phyloP scores from a whole-genome alignment of 192 early-diverging fungal genomes.

The Backusella sp. region DNA sequence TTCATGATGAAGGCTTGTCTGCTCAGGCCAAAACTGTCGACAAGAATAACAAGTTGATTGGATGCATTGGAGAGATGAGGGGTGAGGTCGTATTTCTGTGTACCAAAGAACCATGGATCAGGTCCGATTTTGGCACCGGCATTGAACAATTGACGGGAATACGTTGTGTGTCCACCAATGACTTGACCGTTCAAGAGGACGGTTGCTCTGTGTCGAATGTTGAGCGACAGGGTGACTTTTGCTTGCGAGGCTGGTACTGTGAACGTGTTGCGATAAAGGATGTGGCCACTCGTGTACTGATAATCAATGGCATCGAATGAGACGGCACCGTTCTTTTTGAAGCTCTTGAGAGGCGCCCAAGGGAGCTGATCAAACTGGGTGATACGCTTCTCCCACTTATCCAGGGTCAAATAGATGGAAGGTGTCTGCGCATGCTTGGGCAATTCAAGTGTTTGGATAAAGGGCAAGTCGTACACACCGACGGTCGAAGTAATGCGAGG shows the following conservation, averaged over 20 bases:
- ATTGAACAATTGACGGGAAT: slow-evolving; percentile 51
- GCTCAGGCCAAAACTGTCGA: slow-evolving; percentile 77
- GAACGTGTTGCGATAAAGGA: slow-evolving; percentile 59
- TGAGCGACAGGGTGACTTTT: slow-evolving; percentile 55
- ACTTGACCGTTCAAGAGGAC: slow-evolving; percentile 70
- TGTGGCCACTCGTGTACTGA: slow-evolving; percentile 61
- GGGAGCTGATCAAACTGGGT: slow-evolving; percentile 41
- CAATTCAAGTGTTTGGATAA: slow-evolving; percentile 14
- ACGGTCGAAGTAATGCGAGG: neutral
- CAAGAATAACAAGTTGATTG: slow-evolving; percentile 69
- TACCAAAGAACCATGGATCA: slow-evolving; percentile 60
- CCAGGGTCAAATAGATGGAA: slow-evolving; percentile 1
- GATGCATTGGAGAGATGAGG: slow-evolving; percentile 43
- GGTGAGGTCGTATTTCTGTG: slow-evolving; percentile 57
- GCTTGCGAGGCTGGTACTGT: slow-evolving; percentile 28
- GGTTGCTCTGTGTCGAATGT: slow-evolving; percentile 70
- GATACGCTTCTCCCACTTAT: slow-evolving; percentile 36
- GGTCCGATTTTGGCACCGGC: slow-evolving; percentile 73
- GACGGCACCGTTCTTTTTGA: slow-evolving; percentile 42
- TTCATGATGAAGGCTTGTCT: slow-evolving; percentile 69
- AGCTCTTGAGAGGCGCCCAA: slow-evolving; percentile 33
- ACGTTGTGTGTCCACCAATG: slow-evolving; percentile 79
- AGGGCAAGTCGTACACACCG: slow-evolving; percentile 14
- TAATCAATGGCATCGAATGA: slow-evolving; percentile 59
- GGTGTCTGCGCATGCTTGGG: neutral